phyloP scores from a whole-genome alignment of 805 yeast species.

The Candida pseudofarinosa region DNA sequence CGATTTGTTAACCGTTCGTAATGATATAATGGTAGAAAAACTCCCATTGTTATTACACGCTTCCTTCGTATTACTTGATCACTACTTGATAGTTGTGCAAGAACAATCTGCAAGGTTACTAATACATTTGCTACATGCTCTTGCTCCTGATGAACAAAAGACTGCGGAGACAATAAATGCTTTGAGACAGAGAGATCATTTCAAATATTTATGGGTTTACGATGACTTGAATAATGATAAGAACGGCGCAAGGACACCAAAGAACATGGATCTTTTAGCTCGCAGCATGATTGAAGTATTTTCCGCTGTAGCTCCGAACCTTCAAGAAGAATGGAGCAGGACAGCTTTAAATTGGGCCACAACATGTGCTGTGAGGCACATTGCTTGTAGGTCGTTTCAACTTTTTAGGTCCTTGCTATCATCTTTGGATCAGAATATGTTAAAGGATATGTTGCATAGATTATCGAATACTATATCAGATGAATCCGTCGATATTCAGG shows the following conservation, averaged over 20 bases:
- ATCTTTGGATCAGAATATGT: slow-evolving; percentile 79
- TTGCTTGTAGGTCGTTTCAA: slow-evolving; percentile 96
- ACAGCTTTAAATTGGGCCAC: slow-evolving; percentile 92
- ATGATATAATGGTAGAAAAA: slow-evolving; percentile 54
- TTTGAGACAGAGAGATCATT: slow-evolving; percentile 50
- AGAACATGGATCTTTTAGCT: slow-evolving; percentile 73
- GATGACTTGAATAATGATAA: slow-evolving; percentile 78
- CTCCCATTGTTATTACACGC: slow-evolving; percentile 77
- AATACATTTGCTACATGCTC: slow-evolving; percentile 64
- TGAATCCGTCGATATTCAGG: slow-evolving; percentile 84
- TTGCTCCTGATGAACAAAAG: slow-evolving; percentile 52
- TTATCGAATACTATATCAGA: slow-evolving; percentile 91
- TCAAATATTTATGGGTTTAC: slow-evolving; percentile 66
- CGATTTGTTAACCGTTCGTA: slow-evolving; percentile 67
- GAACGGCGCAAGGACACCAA: slow-evolving; percentile 77
- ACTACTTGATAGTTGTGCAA: slow-evolving; percentile 77
- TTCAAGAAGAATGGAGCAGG: slow-evolving; percentile 83
- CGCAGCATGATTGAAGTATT: slow-evolving; percentile 60
- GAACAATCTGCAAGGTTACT: slow-evolving; percentile 78
- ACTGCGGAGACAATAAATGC: slow-evolving; percentile 54
- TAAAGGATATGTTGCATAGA: slow-evolving; percentile 90
- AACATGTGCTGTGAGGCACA: slow-evolving; percentile 92
- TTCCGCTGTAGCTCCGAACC: slow-evolving; percentile 38
- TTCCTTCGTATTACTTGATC: slow-evolving; percentile 78
- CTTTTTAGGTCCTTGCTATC: slow-evolving; percentile 80